Base-by-base conservation (phyloP, 2,329 filamentous ascomycete species). In the Penicillium concentricum region DNA sequence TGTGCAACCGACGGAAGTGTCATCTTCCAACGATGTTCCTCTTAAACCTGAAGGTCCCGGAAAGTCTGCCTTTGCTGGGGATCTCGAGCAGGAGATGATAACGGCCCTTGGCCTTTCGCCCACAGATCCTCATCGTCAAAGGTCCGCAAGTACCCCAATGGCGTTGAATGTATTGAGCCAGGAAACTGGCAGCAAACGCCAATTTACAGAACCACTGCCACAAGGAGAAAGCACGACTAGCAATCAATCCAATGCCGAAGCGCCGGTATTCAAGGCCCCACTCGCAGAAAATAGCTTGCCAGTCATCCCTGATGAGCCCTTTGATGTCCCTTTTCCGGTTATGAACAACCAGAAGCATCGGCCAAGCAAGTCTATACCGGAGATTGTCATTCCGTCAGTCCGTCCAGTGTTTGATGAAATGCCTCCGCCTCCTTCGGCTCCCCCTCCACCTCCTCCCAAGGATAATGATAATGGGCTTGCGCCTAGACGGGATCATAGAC, bases 31-130 rank as follows among this genome's bases (percentile, higher is more conserved):
- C 24, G 10, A 20, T 12, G 32, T 51, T n/a, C 30, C 15, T 15
- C 39, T 18, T 38, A 49, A 48, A n/a, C 34, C 47, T 24, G 43
- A 39, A 43, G 37, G 9, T 8, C 24, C 39, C 18, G 45, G 38
- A 15, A 43, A 45, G 7, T 56, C 62, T 5, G 49, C 49, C 7
- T 50, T 55, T 28, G 53, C 59, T 15, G 43, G 37, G 18, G 59
- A 62, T 22, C 57, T 67, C 4, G 64, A 63, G 49, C 57, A 57
- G 49, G 63, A 67, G 43, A 62, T 67, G 63, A 62, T 59, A 51
- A 54, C 60, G 39, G 63, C 63, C 10, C 57, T 66, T 46, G 60
- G 64, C n/a, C 60, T 67, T 20, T 66, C 60, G 15, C 62, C 64
- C 12, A 58, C 57, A 9, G 60, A 58, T 12, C 15, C 54, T 38